phyloP scores from a whole-genome alignment of 2,329 filamentous ascomycete species.

The Exophiala alcalophila region DNA sequence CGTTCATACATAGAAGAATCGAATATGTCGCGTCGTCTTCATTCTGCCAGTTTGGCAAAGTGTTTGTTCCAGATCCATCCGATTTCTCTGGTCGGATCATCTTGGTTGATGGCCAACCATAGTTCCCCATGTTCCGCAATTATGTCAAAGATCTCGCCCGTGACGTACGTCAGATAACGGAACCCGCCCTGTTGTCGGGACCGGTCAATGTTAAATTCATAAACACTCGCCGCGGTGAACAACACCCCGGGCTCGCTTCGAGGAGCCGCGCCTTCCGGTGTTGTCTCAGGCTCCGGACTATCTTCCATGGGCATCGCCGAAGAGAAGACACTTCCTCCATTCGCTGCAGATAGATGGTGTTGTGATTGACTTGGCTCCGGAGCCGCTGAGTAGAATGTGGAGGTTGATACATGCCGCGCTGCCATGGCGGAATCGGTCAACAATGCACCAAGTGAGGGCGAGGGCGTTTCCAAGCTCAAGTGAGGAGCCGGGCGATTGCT shows the following conservation, averaged over 20 bases:
- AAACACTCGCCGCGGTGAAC: constrained; percentile 89
- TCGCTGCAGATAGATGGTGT: constrained; percentile 45
- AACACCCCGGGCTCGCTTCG: constrained; percentile 60
- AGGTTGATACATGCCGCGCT: constrained; percentile 30
- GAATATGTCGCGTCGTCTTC: too few relatives aligned
- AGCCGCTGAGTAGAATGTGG: constrained; percentile 32
- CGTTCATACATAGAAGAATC: too few relatives aligned
- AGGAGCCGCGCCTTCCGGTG: constrained; percentile 32
- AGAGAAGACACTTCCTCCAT: constrained; percentile 65
- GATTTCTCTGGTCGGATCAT: constrained; percentile 72
- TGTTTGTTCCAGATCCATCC: constrained; percentile 99
- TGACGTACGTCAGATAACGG: constrained; percentile 91
- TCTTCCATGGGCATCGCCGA: constrained; percentile 82
- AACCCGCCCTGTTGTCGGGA: constrained; percentile 91
- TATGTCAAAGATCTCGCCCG: constrained; percentile 90
- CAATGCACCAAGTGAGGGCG: constrained; percentile 33
- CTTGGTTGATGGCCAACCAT: constrained; percentile 96
- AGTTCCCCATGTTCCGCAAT: constrained; percentile 96
- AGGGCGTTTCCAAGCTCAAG: constrained; percentile 46
- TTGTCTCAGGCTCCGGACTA: constrained; percentile 40
- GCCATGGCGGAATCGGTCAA: constrained; percentile 17
- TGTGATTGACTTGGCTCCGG: constrained; percentile 49
- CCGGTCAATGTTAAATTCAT: constrained; percentile 94
- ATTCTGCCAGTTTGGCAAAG: constrained; percentile 62
- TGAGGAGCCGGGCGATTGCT: constrained; percentile 38